These are phyloP conservation scores for Nothophoma quercina DNA, from an alignment of 2,329 filamentous ascomycete species.

Conservation along the genomic window DNA sequence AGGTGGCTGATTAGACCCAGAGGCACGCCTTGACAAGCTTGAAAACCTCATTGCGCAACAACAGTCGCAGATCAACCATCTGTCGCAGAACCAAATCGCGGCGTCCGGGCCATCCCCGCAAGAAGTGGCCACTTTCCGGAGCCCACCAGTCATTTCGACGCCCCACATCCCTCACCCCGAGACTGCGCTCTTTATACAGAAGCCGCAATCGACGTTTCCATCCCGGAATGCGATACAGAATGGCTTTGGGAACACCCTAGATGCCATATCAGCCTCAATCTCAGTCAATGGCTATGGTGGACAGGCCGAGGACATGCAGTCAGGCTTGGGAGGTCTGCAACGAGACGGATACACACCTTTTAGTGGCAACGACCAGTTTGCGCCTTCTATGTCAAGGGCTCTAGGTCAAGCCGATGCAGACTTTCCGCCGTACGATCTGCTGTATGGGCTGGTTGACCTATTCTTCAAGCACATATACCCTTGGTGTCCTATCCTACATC, in stretches of 20 bases:
- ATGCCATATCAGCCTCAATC: slow-evolving; percentile 32
- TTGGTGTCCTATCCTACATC: slow-evolving; percentile 87
- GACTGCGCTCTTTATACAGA: slow-evolving; percentile 57
- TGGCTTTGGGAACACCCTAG: slow-evolving; percentile 48
- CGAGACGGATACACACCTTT: slow-evolving; percentile 42
- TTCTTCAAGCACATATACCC: slow-evolving; percentile 72
- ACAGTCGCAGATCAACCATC: slow-evolving; percentile 56
- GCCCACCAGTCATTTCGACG: slow-evolving; percentile 47
- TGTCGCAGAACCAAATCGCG: slow-evolving; percentile 42
- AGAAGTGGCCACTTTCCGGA: slow-evolving; percentile 44
- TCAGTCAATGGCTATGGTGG: slow-evolving; percentile 40
- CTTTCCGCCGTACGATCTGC: slow-evolving; percentile 66
- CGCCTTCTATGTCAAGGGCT: slow-evolving; percentile 35
- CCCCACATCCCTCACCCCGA: slow-evolving; percentile 55
- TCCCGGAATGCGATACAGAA: slow-evolving; percentile 41
- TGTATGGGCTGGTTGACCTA: slow-evolving; percentile 67
- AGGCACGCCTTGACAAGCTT: slow-evolving; percentile 50
- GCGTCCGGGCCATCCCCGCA: slow-evolving; percentile 40
- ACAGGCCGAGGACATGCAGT: slow-evolving; percentile 36
- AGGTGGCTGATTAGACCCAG: slow-evolving; percentile 23
- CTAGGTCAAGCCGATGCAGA: slow-evolving; percentile 51
- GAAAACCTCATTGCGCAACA: slow-evolving; percentile 55
- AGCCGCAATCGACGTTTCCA: slow-evolving; percentile 48
- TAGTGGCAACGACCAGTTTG: slow-evolving; percentile 41
- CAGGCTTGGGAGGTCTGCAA: slow-evolving; percentile 30